Percentiles rank a stretch among this genome's conserved stretches.
These are phyloP conservation scores for Senecio squalidus DNA, from an alignment of 140 eudicot species.

Conservation along the genomic window DNA sequence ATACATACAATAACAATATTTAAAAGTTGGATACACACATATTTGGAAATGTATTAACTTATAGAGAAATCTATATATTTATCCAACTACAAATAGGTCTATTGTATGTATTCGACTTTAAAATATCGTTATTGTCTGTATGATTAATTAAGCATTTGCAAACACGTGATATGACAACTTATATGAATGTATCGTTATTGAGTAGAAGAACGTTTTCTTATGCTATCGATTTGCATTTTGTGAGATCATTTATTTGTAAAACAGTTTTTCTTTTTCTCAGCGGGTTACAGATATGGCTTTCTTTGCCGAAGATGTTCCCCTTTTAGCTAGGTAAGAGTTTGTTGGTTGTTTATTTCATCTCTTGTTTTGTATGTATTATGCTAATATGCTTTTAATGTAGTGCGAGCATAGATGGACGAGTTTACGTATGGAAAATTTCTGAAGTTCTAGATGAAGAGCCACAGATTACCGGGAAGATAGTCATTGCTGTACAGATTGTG, in stretches of 20 bases:
- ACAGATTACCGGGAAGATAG: constrained; percentile 74
- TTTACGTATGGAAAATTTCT: constrained; percentile 87
- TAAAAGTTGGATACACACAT: too few relatives aligned
- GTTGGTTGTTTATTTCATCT: not conserved
- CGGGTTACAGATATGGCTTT: constrained; percentile 99
- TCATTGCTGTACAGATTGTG: constrained; percentile 70
- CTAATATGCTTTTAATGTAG: constrained; percentile 37
- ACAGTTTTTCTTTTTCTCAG: constrained; percentile 32
- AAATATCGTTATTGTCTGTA: too few relatives aligned
- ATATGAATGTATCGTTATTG: not conserved
- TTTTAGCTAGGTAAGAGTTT: constrained; percentile 72
- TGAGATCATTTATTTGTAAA: not conserved
- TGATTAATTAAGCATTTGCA: too few relatives aligned
- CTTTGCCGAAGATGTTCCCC: constrained; percentile 99
- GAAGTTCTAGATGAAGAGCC: constrained; percentile 93
- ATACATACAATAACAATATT: too few relatives aligned
- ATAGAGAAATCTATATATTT: too few relatives aligned
- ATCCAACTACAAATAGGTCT: too few relatives aligned
- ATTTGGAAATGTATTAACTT: too few relatives aligned
- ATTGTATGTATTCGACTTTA: too few relatives aligned
- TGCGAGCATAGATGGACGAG: constrained; percentile 95
- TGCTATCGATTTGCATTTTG: not conserved
- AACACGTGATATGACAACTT: too few relatives aligned
- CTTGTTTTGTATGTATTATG: not conserved
- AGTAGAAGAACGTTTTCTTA: not conserved